phyloP scores from a whole-genome alignment of 2,329 filamentous ascomycete genomes.

The Fusarium setosum region DNA sequence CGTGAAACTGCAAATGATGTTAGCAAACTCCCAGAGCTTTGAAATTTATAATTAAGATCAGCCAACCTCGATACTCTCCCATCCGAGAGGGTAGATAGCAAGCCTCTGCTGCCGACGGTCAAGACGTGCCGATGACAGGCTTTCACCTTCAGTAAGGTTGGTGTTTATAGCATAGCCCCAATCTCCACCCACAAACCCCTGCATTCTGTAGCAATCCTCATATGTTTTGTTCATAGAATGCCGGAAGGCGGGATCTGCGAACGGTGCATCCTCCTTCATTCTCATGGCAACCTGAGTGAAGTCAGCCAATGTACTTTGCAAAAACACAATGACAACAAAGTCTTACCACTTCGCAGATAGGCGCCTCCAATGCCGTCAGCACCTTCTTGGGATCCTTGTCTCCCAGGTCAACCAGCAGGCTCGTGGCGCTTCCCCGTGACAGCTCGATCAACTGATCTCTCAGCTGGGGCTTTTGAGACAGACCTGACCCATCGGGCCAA shows the following conservation, averaged over 20 bases:
- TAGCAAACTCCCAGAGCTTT: not conserved
- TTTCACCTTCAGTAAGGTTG: conserved; percentile 15
- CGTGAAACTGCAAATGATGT: conserved; percentile 19
- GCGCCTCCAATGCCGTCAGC: conserved; percentile 20
- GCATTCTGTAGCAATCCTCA: conserved; percentile 30
- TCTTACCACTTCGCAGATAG: conserved; percentile 35
- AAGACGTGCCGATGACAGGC: not conserved
- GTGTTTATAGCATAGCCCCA: conserved; percentile 32
- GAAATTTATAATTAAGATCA: not conserved
- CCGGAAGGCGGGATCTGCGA: conserved; percentile 11
- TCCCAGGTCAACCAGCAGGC: conserved; percentile 2
- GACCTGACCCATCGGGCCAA: conserved; percentile 17
- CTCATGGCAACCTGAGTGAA: conserved; percentile 16
- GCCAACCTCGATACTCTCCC: conserved; percentile 39
- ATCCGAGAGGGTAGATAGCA: conserved; percentile 27
- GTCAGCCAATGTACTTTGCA: not conserved
- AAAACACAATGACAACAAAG: too few species aligned
- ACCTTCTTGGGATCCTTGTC: conserved; percentile 4
- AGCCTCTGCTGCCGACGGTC: conserved; percentile 14
- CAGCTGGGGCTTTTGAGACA: not conserved
- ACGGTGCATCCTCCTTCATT: conserved; percentile 18
- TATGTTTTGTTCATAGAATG: conserved; percentile 35
- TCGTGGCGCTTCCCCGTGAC: not conserved
- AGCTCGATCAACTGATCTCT: not conserved
- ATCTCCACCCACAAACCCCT: conserved; percentile 32